phyloP scores from a whole-genome alignment of 192 early-diverging fungal genomes.

The Podila verticillata region DNA sequence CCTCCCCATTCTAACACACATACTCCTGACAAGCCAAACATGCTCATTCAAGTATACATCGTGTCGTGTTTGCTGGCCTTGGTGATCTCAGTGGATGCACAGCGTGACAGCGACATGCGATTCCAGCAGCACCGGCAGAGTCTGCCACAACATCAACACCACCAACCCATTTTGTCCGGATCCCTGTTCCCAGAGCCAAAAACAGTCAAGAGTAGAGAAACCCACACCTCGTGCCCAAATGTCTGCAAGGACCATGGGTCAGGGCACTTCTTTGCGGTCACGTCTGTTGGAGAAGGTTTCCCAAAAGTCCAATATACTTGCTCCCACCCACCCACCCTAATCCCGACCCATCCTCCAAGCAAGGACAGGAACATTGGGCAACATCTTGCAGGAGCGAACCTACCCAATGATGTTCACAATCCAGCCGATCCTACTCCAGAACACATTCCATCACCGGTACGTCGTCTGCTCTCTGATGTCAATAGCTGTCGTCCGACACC shows the following conservation, averaged over 20 bases:
- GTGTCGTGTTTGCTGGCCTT: background rate
- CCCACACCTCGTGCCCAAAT: constrained; percentile 6
- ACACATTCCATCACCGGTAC: background rate
- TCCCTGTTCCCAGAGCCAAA: constrained; percentile 14
- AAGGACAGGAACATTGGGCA: background rate
- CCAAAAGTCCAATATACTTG: constrained; percentile 45
- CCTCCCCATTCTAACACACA: background rate
- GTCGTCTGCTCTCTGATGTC: background rate
- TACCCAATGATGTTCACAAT: constrained; percentile 1
- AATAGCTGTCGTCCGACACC: background rate
- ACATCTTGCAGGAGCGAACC: background rate
- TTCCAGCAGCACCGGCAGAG: background rate
- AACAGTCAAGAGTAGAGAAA: background rate
- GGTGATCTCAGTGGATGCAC: background rate
- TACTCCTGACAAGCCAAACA: background rate
- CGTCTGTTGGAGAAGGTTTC: constrained; percentile 28
- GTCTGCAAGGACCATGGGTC: constrained; percentile 12
- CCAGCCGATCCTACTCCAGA: constrained; percentile 30
- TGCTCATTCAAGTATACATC: background rate
- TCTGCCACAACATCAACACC: background rate
- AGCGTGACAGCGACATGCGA: background rate
- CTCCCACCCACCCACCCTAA: constrained; percentile 10
- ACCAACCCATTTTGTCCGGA: constrained; percentile 1
- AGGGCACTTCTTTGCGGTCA: constrained; percentile 24
- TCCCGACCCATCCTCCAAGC: background rate